Percentiles rank a stretch among this genome's conserved stretches.
These are phyloP conservation scores for Cystoisospora suis DNA, from an alignment of 169 alveolate genomes.

Conservation along the genomic window DNA sequence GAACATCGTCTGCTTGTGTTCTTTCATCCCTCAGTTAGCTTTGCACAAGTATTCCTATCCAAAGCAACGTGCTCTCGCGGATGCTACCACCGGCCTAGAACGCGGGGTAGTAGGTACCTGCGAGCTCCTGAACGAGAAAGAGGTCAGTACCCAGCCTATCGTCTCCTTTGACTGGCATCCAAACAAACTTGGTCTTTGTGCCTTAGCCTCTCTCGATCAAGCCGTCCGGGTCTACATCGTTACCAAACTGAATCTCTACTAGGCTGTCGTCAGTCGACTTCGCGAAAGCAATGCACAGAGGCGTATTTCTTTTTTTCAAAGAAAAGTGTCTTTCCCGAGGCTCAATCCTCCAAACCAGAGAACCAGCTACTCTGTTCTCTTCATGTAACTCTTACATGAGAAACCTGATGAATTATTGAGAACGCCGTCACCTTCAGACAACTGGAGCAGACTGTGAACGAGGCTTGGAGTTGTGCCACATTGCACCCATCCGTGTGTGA, in stretches of 20 bases:
- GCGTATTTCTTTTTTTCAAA: background rate
- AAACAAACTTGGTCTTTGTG: slow-evolving; percentile 78
- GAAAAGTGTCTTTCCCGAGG: background rate
- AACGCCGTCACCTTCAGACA: too few relatives aligned
- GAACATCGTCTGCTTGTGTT: background rate
- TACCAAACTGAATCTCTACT: slow-evolving; percentile 67
- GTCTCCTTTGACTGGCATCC: slow-evolving; percentile 89
- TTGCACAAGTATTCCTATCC: slow-evolving; percentile 86
- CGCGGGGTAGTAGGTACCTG: slow-evolving; percentile 90
- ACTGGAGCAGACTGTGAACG: too few relatives aligned
- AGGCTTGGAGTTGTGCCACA: too few relatives aligned
- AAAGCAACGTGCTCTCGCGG: slow-evolving; percentile 81
- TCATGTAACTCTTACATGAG: too few relatives aligned
- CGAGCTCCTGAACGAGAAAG: slow-evolving; percentile 86
- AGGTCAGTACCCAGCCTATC: slow-evolving; percentile 91
- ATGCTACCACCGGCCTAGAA: slow-evolving; percentile 74
- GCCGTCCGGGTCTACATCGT: slow-evolving; percentile 82
- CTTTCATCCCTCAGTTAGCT: slow-evolving; percentile 33
- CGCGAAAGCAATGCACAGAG: background rate
- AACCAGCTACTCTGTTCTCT: too few relatives aligned
- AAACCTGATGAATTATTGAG: too few relatives aligned
- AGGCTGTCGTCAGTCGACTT: background rate
- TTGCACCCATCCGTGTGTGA: too few relatives aligned
- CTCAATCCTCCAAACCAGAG: background rate
- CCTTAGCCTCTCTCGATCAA: slow-evolving; percentile 89